phyloP scores from a whole-genome alignment of 208 protist species.

The Leishmania gerbilli region DNA sequence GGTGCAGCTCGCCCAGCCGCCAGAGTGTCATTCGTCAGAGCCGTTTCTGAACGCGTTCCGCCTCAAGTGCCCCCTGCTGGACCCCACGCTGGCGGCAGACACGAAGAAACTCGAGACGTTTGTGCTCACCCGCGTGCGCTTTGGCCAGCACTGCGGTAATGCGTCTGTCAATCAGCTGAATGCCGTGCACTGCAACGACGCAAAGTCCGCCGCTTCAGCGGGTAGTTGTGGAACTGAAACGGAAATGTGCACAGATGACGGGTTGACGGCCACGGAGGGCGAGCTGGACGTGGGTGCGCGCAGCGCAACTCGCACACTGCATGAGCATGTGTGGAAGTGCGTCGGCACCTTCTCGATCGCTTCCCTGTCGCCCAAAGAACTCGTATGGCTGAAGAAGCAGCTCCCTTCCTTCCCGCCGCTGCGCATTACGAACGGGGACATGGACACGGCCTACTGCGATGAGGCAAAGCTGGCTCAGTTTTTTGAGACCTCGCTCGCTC shows the following conservation, averaged over 20 bases:
- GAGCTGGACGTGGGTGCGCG: background rate
- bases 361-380: conserved; percentile 42
- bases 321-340: conserved; percentile 31
- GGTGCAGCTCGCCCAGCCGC: conserved; percentile 61
- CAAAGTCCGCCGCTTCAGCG: background rate
- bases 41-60: conserved; percentile 52
- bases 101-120: conserved; percentile 69
- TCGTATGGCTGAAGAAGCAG: conserved; percentile 75
- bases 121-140: conserved; percentile 57
- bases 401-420: conserved; percentile 46
- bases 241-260: background rate
- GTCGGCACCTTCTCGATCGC: conserved; percentile 42
- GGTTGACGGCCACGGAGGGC: background rate
- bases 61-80: conserved; percentile 48
- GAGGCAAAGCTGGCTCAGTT: conserved; percentile 25
- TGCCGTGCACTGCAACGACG: conserved; percentile 2
- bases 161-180: conserved; percentile 22
- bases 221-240: background rate
- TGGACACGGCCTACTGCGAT: conserved; percentile 36
- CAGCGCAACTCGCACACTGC: background rate
- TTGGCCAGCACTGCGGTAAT: conserved; percentile 32
- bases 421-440: conserved; percentile 47
- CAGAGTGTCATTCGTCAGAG: conserved; percentile 55
- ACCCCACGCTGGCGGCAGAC: conserved; percentile 36
- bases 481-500: conserved; percentile 36